Percentiles rank a stretch among this genome's conserved stretches.
These are phyloP conservation scores for Colletotrichum sp. DNA, from an alignment of 2,329 filamentous ascomycete genomes.

Conservation along the genomic window DNA sequence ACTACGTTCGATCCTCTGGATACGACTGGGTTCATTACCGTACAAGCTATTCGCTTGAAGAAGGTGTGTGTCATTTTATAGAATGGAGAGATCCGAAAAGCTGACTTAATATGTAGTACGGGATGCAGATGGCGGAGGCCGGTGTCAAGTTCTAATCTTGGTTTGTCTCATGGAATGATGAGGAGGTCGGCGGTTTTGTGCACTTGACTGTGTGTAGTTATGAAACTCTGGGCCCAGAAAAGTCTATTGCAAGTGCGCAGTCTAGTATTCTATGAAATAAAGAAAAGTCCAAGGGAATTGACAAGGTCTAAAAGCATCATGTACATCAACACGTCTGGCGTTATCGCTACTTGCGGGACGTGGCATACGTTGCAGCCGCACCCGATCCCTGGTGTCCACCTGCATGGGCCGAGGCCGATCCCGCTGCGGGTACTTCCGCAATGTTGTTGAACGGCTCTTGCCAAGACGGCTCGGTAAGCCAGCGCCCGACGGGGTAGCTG, in stretches of 20 bases:
- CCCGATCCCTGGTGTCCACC: neutral
- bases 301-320: neutral
- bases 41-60: neutral
- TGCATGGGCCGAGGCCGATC: neutral
- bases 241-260: neutral
- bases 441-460: slow-evolving; percentile 17
- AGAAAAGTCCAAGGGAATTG: neutral
- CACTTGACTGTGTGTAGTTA: neutral
- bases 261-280: neutral
- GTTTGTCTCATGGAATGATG: neutral
- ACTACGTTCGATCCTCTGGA: slow-evolving; percentile 46
- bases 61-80: neutral
- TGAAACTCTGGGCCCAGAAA: neutral
- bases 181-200: neutral
- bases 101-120: neutral
- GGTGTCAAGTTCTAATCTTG: neutral
- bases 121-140: neutral
- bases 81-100: neutral
- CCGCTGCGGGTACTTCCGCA: slow-evolving; percentile 10
- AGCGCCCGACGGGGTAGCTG: neutral
- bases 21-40: slow-evolving; percentile 25
- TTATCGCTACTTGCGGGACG: slow-evolving; percentile 4
- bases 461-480: slow-evolving; percentile 14
- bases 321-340: neutral
- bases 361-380: slow-evolving; percentile 5